Evolutionary conservation across 768 basidiomycete species (phyloP).

Genomic region (Gyrodon lividus): DNA sequence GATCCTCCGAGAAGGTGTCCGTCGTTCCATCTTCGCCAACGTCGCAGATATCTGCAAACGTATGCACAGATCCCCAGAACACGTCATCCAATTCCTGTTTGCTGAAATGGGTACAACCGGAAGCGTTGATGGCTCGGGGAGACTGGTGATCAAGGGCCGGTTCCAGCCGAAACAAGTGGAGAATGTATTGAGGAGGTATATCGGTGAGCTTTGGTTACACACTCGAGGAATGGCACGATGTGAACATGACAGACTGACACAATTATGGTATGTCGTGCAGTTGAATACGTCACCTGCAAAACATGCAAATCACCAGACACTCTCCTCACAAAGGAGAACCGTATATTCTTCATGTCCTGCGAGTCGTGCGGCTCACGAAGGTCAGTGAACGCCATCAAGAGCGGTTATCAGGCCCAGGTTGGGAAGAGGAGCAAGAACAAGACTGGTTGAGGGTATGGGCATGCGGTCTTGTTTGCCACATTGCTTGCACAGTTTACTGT

Average conservation of each 20-base stretch:
- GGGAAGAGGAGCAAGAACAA: constrained; percentile 85
- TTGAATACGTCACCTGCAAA: constrained; percentile 99
- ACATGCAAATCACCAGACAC: constrained; percentile 99
- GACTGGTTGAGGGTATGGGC: constrained; percentile 52
- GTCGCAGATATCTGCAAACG: constrained; percentile 96
- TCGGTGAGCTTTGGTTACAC: constrained; percentile 56
- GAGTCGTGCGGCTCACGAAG: constrained; percentile 88
- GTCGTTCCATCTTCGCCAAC: constrained; percentile 96
- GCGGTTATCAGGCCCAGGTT: constrained; percentile 96
- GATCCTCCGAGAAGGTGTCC: constrained; percentile 93
- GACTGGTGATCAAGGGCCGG: constrained; percentile 94
- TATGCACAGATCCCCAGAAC: constrained; percentile 97
- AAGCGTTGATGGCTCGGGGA: constrained; percentile 86
- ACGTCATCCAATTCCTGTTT: constrained; percentile 96
- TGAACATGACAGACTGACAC: background rate
- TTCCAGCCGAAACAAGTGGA: constrained; percentile 99
- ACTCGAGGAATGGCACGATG: background rate
- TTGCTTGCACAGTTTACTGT: background rate
- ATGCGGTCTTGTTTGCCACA: constrained; percentile 8
- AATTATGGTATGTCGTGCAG: constrained; percentile 37
- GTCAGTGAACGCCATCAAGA: constrained; percentile 96
- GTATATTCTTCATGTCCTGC: constrained; percentile 97
- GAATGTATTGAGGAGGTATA: constrained; percentile 93
- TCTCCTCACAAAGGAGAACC: constrained; percentile 93
- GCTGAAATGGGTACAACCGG: constrained; percentile 98